Conservation (phyloP, 2,329 filamentous ascomycete species). For the Passalora sequoiae region DNA sequence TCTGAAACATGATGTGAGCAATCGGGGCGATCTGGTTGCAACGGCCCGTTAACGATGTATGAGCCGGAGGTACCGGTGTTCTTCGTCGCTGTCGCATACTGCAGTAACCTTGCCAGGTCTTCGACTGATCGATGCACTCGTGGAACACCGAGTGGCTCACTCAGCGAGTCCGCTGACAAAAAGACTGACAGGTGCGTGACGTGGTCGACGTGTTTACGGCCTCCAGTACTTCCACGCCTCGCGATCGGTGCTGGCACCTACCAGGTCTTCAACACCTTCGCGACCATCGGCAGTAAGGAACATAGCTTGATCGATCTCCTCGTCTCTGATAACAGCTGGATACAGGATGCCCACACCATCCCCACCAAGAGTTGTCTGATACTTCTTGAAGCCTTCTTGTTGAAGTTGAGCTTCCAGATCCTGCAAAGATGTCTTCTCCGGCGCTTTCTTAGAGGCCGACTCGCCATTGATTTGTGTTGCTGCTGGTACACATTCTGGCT, state of each 20-base stretch:
- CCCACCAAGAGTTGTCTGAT: slow-evolving; percentile 83
- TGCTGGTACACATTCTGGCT: slow-evolving; percentile 48
- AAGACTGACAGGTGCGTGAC: too few relatives aligned
- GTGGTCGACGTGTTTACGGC: slow-evolving; percentile 17
- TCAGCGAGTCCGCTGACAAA: too few relatives aligned
- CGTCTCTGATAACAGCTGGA: slow-evolving; percentile 85
- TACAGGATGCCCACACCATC: slow-evolving; percentile 92
- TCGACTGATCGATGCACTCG: too few relatives aligned
- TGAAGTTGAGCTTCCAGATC: slow-evolving; percentile 58
- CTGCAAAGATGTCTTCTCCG: slow-evolving; percentile 39
- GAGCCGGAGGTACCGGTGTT: too few relatives aligned
- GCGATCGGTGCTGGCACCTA: slow-evolving; percentile 49
- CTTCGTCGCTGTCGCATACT: too few relatives aligned
- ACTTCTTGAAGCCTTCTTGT: slow-evolving; percentile 67
- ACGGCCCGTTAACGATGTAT: too few relatives aligned
- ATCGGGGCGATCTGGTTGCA: too few relatives aligned
- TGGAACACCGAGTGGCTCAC: too few relatives aligned
- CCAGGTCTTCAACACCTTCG: slow-evolving; percentile 79
- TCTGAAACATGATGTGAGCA: too few relatives aligned
- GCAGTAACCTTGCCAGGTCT: too few relatives aligned
- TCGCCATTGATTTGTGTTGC: slow-evolving; percentile 15
- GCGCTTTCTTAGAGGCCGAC: slow-evolving; percentile 5
- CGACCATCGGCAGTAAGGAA: slow-evolving; percentile 79
- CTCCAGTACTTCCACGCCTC: slow-evolving; percentile 37
- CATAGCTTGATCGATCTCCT: slow-evolving; percentile 87